Evolutionary conservation across 208 protist genomes (phyloP).

Genomic region (Sergeia podlipaevii): DNA sequence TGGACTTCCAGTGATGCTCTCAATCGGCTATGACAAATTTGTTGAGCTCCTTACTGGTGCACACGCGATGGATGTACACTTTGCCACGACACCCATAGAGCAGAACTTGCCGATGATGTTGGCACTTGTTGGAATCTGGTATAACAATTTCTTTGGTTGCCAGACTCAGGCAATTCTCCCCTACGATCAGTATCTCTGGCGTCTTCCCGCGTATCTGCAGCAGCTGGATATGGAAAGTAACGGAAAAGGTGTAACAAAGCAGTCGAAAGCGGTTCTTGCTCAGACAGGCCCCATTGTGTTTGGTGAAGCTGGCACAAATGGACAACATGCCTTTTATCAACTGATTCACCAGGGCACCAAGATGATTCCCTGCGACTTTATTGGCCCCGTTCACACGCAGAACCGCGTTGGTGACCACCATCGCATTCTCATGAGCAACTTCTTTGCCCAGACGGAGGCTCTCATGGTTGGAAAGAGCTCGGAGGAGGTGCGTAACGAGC

Average conservation of each 20-base stretch:
- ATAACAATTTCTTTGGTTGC: slow-evolving; percentile 96
- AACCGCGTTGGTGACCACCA: slow-evolving; percentile 95
- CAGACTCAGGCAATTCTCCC: slow-evolving; percentile 96
- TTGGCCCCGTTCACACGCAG: slow-evolving; percentile 88
- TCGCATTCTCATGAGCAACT: slow-evolving; percentile 95
- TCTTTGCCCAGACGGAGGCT: slow-evolving; percentile 97
- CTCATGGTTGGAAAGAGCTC: slow-evolving; percentile 95
- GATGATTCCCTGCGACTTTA: slow-evolving; percentile 96
- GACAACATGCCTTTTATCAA: slow-evolving; percentile 97
- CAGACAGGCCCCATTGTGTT: slow-evolving; percentile 96
- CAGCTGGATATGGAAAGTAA: slow-evolving; percentile 98
- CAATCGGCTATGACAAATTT: slow-evolving; percentile 95
- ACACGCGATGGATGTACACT: slow-evolving; percentile 82
- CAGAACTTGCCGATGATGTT: slow-evolving; percentile 93
- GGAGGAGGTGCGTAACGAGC: slow-evolving; percentile 80
- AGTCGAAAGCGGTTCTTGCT: slow-evolving; percentile 37
- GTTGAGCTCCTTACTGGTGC: slow-evolving; percentile 92
- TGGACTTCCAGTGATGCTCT: slow-evolving; percentile 94
- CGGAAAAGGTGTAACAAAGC: slow-evolving; percentile 91
- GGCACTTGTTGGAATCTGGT: slow-evolving; percentile 95
- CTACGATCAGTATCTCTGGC: slow-evolving; percentile 97
- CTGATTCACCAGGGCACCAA: slow-evolving; percentile 97
- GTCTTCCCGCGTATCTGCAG: slow-evolving; percentile 97
- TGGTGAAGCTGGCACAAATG: slow-evolving; percentile 94
- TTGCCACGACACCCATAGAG: slow-evolving; percentile 49